phyloP scores from a whole-genome alignment of 2,329 filamentous ascomycete genomes.

The Monilinia laxa region DNA sequence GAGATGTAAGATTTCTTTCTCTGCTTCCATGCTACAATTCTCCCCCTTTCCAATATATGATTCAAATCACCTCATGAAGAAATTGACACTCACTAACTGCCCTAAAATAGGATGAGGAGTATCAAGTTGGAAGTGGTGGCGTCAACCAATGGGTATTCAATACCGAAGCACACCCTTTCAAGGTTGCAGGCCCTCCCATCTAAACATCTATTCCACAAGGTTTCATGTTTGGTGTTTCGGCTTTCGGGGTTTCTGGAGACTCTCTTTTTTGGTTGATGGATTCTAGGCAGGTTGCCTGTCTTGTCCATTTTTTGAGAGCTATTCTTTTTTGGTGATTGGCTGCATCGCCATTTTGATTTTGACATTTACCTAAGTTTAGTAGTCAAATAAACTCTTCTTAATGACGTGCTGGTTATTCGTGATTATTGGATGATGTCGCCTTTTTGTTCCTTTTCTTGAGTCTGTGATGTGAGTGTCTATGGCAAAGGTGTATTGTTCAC shows the following conservation, averaged over 20 bases:
- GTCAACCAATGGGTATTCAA: slow-evolving; percentile 61
- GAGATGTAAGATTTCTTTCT: slow-evolving; percentile 33
- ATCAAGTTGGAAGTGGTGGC: slow-evolving; percentile 53
- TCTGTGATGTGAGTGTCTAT: too few relatives aligned
- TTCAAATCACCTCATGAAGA: not conserved
- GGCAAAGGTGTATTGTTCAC: too few relatives aligned
- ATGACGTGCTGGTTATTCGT: too few relatives aligned
- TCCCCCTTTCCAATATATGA: too few relatives aligned
- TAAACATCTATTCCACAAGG: slow-evolving; percentile 14
- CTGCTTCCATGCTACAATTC: too few relatives aligned
- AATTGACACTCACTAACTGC: slow-evolving; percentile 24
- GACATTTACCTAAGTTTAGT: not conserved
- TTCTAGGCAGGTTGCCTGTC: not conserved
- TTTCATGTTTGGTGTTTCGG: not conserved
- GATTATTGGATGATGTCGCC: too few relatives aligned
- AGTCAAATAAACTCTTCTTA: not conserved
- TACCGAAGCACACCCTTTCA: slow-evolving; percentile 64
- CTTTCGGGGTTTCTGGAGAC: too few relatives aligned
- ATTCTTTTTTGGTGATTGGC: not conserved
- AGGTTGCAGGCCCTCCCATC: slow-evolving; percentile 42
- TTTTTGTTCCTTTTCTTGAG: too few relatives aligned
- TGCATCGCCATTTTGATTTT: not conserved
- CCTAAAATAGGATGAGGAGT: slow-evolving; percentile 43
- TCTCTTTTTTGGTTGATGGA: not conserved
- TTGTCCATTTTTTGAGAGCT: not conserved